Base-by-base conservation (phyloP, 2,329 filamentous ascomycete species). In the Xylaria digitata region DNA sequence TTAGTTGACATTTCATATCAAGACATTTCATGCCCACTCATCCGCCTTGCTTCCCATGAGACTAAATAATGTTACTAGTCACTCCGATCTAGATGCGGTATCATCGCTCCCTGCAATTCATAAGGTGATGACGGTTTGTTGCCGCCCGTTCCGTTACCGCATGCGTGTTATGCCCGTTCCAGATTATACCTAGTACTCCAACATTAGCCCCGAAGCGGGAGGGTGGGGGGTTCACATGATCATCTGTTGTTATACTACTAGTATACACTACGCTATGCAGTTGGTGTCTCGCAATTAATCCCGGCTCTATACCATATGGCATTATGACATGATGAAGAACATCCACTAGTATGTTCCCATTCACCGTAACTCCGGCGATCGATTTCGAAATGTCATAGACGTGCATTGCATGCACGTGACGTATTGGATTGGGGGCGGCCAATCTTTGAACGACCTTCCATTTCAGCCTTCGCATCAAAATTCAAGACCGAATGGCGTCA, bases 181-280 rank as follows among this genome's bases (percentile, higher is more conserved):
- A 37, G 17, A 50, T 50, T 17, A 32, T 48, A 26, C 26, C 26
- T 26, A 48, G 21, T 13, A 49, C 23, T 7, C 9, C 17, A 50
- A 11, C 32, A 37, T 37, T 9, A 1, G 2, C 49, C 8, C n/a
- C 26, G 13, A 53, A 53, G 32, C 8, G 17, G 49, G 8, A 53
- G 30, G 15, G 30, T 37, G 30, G 49, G 49, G 15, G 30, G 37
- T 53, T 53, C 49, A 37, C 49, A 37, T 53, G 7, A 37, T 40
- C 37, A 40, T 40, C 11, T 2, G 9, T 21, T 23, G 15, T 37
- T 37, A n/a, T n/a, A n/a, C n/a, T n/a, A n/a, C n/a, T n/a, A n/a
- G n/a, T n/a, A n/a, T n/a, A n/a, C n/a, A n/a, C n/a, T n/a, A n/a
- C n/a, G n/a, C n/a, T 19, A n/a, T 53, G 34, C 17, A 37, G 49